phyloP scores from a whole-genome alignment of 257 asterid genomes.

The Pogostemon cablin region DNA sequence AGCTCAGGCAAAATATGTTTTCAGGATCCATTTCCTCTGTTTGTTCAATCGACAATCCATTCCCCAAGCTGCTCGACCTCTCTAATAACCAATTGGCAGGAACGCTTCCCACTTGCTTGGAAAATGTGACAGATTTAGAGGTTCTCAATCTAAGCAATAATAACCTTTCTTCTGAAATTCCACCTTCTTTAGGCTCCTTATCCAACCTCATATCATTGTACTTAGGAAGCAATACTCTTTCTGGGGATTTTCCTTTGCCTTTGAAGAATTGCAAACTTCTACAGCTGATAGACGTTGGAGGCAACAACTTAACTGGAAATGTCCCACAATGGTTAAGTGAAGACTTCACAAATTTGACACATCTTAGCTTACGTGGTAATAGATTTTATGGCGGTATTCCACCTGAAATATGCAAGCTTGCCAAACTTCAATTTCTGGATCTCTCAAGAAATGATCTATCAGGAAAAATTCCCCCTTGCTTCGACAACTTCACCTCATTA shows the following conservation, averaged over 20 bases:
- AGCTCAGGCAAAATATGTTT: constrained; percentile 37
- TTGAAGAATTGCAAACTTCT: neutral
- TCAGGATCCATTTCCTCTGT: constrained; percentile 32
- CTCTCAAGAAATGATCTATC: constrained; percentile 33
- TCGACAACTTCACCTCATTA: constrained; percentile 34
- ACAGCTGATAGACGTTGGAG: neutral
- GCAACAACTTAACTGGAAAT: too few relatives aligned
- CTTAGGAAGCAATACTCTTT: constrained; percentile 6
- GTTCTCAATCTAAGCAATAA: too few relatives aligned
- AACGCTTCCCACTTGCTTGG: constrained; percentile 12
- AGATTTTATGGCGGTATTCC: constrained; percentile 27
- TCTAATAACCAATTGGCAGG: neutral
- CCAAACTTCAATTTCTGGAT: constrained; percentile 34
- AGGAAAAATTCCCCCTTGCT: constrained; percentile 28
- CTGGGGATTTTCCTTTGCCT: constrained; percentile 19
- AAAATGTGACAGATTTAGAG: neutral
- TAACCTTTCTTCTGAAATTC: constrained; percentile 6
- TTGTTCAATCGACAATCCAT: neutral
- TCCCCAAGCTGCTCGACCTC: constrained; percentile 6
- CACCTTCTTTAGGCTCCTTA: constrained; percentile 12
- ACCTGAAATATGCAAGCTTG: neutral
- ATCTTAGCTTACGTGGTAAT: constrained; percentile 27
- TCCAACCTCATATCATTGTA: neutral
- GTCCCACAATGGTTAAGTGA: neutral
- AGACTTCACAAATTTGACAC: neutral